Percentiles rank a stretch among this genome's conserved stretches.
Conservation (phyloP, 2,329 filamentous ascomycete genomes). For the Colletotrichum australisinense region DNA sequence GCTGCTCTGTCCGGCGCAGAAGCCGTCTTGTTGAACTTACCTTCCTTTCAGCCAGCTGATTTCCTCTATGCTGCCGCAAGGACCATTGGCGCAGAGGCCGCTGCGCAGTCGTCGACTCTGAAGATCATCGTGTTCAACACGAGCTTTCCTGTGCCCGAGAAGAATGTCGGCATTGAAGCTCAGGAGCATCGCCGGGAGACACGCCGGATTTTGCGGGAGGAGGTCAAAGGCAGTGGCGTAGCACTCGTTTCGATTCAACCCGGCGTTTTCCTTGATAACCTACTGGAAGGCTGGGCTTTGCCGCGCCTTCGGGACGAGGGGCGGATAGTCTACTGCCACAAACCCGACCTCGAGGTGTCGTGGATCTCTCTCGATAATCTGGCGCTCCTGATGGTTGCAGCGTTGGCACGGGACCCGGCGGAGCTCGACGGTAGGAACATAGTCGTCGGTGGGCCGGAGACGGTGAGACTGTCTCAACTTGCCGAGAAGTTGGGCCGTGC, state of each 20-base stretch:
- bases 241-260: conserved; percentile 49
- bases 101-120: conserved; percentile 65
- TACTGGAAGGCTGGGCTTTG: conserved; percentile 52
- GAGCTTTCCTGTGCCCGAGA: conserved; percentile 42
- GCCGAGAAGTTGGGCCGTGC: background rate
- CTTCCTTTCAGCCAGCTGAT: background rate
- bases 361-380: background rate
- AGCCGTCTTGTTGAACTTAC: background rate
- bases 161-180: conserved; percentile 38
- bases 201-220: conserved; percentile 42
- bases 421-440: background rate
- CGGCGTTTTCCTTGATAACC: conserved; percentile 51
- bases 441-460: background rate
- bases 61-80: conserved; percentile 60
- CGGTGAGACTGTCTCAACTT: background rate
- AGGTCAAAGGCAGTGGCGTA: conserved; percentile 36
- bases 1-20: background rate
- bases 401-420: background rate
- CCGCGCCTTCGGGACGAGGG: conserved; percentile 30
- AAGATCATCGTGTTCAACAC: conserved; percentile 42
- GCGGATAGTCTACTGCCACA: background rate
- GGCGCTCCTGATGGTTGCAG: background rate
- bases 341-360: background rate
- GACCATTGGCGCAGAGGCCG: conserved; percentile 63
- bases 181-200: conserved; percentile 47